Conservation (phyloP, 140 eudicot genomes). For the Stevia rebaudiana region DNA sequence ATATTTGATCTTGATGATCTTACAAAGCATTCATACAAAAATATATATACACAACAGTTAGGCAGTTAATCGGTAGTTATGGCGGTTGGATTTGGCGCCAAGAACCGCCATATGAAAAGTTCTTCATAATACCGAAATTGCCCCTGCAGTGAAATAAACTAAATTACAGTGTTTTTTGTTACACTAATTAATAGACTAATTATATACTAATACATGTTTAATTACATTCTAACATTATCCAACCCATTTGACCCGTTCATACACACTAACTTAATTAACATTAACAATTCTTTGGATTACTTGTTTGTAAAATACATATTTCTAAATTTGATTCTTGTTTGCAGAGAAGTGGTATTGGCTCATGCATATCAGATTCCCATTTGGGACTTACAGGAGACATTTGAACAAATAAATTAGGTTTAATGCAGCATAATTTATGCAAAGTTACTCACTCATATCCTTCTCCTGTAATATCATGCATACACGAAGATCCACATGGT, state of each 20-base stretch:
- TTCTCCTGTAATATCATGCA: conserved; percentile 52
- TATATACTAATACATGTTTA: no score
- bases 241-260: not conserved
- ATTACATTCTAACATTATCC: not conserved
- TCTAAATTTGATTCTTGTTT: not conserved
- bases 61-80: no score
- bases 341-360: conserved; percentile 12
- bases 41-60: no score
- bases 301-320: conserved; percentile 2
- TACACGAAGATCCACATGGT: conserved; percentile 38
- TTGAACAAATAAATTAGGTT: conserved; percentile 7
- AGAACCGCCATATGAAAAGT: no score
- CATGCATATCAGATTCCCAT: conserved; percentile 22
- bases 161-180: no score
- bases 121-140: no score
- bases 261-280: not conserved
- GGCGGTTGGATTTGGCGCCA: no score
- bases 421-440: conserved; percentile 23
- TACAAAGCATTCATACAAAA: no score
- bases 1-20: no score
- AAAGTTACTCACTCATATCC: conserved; percentile 54
- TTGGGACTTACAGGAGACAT: conserved; percentile 8
- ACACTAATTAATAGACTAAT: no score
- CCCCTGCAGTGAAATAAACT: no score
- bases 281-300: not conserved